Evolutionary conservation across 1,284 basidiomycete species (phyloP), one percentile per base, ranked within the genome.

Genomic region (Serendipita sp.): DNA sequence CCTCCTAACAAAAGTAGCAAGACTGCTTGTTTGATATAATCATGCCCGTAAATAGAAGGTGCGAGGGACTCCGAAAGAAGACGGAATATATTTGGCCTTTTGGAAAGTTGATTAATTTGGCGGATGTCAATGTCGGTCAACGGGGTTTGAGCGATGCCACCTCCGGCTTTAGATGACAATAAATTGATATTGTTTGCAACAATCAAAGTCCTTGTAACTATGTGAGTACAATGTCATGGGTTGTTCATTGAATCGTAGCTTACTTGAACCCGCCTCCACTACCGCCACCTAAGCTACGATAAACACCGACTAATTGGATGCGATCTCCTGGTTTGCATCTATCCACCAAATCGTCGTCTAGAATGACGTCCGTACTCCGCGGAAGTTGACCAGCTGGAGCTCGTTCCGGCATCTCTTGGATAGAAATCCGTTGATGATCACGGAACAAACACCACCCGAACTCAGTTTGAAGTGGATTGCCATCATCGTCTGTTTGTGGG

Each of bases 321-420:
- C 96, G 85, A 74, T 99, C 96, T 60, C 96, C 96, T 2, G 96
- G 96, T 74, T 99, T 99, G 74, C 93, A 97, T 70, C 83, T 87
- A 74, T 99, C 96, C 43, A 99, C 96, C 63, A 99, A 77, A 73
- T 99, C 96, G 69, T 98, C 95, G 67, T 97, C 93, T 69, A 99
- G 77, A 47, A 98, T 92, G 60, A 99, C 88, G 71, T 99, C 96
- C 49, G 94, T 91, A 70, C 92, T 93, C 45, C 96, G 82, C 47
- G 96, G 96, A 50, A 99, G 79, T 74, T 99, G 95, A 32, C 96
- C 96, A 22, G 96, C 88, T 17, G 96, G 96, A 5, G 96, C 94
- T 13, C 95, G 84, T 75, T 99, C 96, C 0, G 96, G 96, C 95
- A 99, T 99, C 72, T 99, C 96, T 74, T 99, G 96, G 66, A 99